phyloP scores from a whole-genome alignment of 176 grass and related monocot genomes.

The Carex littledalei region DNA sequence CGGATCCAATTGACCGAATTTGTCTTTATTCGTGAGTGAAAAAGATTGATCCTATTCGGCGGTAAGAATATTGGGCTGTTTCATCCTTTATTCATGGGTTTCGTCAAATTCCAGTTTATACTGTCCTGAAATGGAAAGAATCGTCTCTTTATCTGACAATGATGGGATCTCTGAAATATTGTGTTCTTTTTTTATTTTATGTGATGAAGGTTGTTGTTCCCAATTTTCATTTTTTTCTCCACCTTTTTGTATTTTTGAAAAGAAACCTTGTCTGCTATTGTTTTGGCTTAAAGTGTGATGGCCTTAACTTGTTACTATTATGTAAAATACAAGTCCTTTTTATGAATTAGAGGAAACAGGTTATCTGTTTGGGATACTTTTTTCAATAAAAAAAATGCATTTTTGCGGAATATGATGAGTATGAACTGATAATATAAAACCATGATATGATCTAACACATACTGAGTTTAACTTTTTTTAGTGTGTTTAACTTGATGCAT shows the following conservation, averaged over 20 bases:
- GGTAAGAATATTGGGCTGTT: not conserved
- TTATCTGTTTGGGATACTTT: not conserved
- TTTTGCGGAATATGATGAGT: not conserved
- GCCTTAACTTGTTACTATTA: not conserved
- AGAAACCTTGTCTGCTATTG: not conserved
- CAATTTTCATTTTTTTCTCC: conserved; percentile 4
- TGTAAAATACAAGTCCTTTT: not conserved
- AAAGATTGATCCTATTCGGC: not conserved
- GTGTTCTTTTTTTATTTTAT: not conserved
- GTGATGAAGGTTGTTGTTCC: not conserved
- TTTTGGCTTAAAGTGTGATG: not conserved
- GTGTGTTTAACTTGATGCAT: not conserved
- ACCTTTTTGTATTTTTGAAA: not conserved
- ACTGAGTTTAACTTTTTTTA: not conserved
- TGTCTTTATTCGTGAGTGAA: not conserved
- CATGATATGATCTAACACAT: not conserved
- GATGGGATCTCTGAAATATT: not conserved
- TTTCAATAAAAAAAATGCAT: not conserved
- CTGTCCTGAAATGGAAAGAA: not conserved
- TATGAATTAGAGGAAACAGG: not conserved
- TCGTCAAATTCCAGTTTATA: not conserved
- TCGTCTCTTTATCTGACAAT: not conserved
- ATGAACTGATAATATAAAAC: not conserved
- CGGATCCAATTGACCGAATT: not conserved
- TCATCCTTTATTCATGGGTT: not conserved